Evolutionary conservation across 805 yeast genomes (phyloP).

Genomic region (Candida krabiensis): DNA sequence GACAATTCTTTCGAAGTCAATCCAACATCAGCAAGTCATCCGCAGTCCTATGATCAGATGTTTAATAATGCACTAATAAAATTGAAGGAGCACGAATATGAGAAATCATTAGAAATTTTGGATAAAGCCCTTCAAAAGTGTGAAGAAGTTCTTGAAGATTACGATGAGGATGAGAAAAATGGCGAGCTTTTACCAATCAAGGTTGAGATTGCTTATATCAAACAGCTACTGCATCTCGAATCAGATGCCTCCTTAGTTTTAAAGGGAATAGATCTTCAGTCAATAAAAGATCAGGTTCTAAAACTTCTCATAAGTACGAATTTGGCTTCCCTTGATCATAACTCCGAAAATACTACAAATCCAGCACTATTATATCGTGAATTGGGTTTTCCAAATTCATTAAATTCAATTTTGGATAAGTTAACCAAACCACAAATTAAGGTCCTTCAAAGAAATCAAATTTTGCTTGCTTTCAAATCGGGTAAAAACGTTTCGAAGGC

Average conservation of each 20-base stretch:
- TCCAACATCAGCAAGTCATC: slow-evolving; percentile 12
- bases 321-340: slow-evolving; percentile 33
- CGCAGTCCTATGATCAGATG: slow-evolving; percentile 50
- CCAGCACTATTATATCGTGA: slow-evolving; percentile 32
- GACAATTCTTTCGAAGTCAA: slow-evolving; percentile 2
- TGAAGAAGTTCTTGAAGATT: slow-evolving; percentile 36
- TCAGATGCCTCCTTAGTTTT: slow-evolving; percentile 39
- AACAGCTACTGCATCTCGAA: slow-evolving; percentile 37
- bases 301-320: slow-evolving; percentile 47
- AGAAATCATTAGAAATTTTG: slow-evolving; percentile 43
- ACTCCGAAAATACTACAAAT: slow-evolving; percentile 8
- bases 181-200: slow-evolving; percentile 60
- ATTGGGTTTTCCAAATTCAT: slow-evolving; percentile 29
- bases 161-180: slow-evolving; percentile 45
- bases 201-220: slow-evolving; percentile 58
- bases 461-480: slow-evolving; percentile 40
- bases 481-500: slow-evolving; percentile 32
- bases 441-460: slow-evolving; percentile 43
- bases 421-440: slow-evolving; percentile 42
- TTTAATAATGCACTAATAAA: slow-evolving; percentile 60
- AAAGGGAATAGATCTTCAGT: slow-evolving; percentile 30
- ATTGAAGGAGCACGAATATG: slow-evolving; percentile 41
- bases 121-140: slow-evolving; percentile 47
- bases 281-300: slow-evolving; percentile 39
- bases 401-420: slow-evolving; percentile 29